Conservation (phyloP, 2,329 filamentous ascomycete genomes). For the Cercospora sp. region DNA sequence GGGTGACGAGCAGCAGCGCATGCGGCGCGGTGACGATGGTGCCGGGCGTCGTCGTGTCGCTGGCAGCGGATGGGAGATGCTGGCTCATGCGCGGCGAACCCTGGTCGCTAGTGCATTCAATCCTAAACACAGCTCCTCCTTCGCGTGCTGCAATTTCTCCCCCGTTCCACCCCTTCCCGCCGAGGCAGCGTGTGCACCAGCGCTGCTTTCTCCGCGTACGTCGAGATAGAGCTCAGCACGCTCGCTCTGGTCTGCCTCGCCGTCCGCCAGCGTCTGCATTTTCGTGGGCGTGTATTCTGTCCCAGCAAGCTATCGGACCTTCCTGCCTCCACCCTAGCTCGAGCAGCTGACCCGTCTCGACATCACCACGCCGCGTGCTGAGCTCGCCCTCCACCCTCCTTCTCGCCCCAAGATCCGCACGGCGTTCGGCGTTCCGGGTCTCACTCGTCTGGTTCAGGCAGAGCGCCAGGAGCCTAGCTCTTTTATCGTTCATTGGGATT, state of each 20-base stretch:
- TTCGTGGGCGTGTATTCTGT: not conserved
- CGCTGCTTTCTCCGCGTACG: conserved; percentile 2
- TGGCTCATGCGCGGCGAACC: conserved; percentile 3
- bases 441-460: not conserved
- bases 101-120: conserved; percentile 6
- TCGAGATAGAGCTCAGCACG: conserved; percentile 4
- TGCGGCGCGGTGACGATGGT: not conserved
- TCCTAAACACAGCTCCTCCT: conserved; percentile 9
- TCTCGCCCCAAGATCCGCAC: conserved; percentile 18
- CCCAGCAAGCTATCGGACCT: conserved; percentile 4
- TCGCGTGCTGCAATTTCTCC: conserved; percentile 10
- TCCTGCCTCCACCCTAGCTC: conserved; percentile 6
- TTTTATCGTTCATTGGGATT: conserved; percentile 3
- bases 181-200: conserved; percentile 6
- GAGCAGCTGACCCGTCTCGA: conserved; percentile 13
- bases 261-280: conserved; percentile 2
- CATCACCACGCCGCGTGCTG: conserved; percentile 12
- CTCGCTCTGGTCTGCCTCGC: conserved; percentile 9
- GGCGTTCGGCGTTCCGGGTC: conserved; percentile 29
- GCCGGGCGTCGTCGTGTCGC: not conserved
- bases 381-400: conserved; percentile 15
- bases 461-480: conserved; percentile 1
- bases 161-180: conserved; percentile 8
- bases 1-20: not conserved
- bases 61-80: not conserved